phyloP scores from a whole-genome alignment of 1,284 basidiomycete genomes.

The Peniophora sp. region DNA sequence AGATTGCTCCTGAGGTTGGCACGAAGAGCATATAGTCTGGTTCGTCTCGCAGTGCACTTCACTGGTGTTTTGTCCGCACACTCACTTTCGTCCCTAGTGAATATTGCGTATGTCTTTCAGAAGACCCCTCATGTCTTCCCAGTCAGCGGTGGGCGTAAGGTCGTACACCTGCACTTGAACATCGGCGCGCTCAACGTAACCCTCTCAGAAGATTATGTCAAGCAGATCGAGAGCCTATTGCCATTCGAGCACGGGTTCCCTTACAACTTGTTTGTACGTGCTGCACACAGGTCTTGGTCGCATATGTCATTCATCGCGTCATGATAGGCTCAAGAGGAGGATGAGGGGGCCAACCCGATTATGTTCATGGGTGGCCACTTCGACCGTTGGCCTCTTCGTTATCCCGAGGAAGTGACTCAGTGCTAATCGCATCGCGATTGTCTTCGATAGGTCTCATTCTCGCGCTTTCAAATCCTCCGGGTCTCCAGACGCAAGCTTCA shows the following conservation, averaged over 20 bases:
- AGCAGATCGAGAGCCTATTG: background rate
- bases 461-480: too few species aligned
- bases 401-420: too few species aligned
- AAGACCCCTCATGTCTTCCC: background rate
- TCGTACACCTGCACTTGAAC: background rate
- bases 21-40: constrained; percentile 9
- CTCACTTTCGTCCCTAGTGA: background rate
- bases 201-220: background rate
- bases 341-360: too few species aligned
- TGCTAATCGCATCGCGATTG: too few species aligned
- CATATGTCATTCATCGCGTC: too few species aligned
- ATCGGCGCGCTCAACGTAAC: background rate
- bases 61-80: background rate
- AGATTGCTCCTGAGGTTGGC: constrained; percentile 14
- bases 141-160: background rate
- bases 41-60: background rate
- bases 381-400: too few species aligned
- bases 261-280: background rate
- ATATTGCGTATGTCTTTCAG: background rate
- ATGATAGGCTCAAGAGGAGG: too few species aligned
- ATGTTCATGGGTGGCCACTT: too few species aligned
- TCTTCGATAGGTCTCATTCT: too few species aligned
- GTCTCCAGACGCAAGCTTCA: too few species aligned
- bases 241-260: background rate
- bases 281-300: too few species aligned